phyloP scores from a whole-genome alignment of 2,329 filamentous ascomycete species.

The Penicillium thymicola region DNA sequence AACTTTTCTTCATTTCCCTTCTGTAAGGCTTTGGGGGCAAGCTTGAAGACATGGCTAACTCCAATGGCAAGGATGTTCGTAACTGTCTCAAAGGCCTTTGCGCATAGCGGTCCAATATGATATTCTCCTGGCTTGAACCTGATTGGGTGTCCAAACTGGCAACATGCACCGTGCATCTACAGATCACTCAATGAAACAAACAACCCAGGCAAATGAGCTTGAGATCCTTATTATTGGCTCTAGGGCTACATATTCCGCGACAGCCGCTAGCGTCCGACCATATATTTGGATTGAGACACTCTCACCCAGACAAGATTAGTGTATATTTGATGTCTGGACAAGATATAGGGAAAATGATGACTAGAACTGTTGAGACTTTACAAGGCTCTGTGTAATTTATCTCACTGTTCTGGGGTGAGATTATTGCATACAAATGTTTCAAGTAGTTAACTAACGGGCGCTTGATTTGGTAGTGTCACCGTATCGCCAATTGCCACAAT shows the following conservation, averaged over 20 bases:
- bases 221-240: conserved; percentile 5
- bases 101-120: background rate
- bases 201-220: background rate
- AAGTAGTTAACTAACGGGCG: background rate
- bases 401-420: background rate
- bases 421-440: background rate
- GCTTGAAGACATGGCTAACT: background rate
- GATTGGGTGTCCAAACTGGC: background rate
- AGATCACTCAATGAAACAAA: background rate
- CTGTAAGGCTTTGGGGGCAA: background rate
- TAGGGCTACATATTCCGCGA: background rate
- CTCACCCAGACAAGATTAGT: background rate
- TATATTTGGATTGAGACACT: conserved; percentile 1
- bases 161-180: background rate
- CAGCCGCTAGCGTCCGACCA: conserved; percentile 7
- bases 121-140: background rate
- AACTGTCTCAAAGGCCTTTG: background rate
- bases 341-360: background rate
- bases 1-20: conserved; percentile 7
- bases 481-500: conserved; percentile 1
- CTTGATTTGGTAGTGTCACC: background rate
- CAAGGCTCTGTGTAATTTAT: background rate
- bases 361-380: background rate
- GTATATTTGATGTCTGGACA: background rate
- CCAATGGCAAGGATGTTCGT: background rate